A percentile compares a stretch with the other conserved stretches of the same genome.
Conservation (phyloP, 805 yeast genomes). For the Pichia sporocuriosa region DNA sequence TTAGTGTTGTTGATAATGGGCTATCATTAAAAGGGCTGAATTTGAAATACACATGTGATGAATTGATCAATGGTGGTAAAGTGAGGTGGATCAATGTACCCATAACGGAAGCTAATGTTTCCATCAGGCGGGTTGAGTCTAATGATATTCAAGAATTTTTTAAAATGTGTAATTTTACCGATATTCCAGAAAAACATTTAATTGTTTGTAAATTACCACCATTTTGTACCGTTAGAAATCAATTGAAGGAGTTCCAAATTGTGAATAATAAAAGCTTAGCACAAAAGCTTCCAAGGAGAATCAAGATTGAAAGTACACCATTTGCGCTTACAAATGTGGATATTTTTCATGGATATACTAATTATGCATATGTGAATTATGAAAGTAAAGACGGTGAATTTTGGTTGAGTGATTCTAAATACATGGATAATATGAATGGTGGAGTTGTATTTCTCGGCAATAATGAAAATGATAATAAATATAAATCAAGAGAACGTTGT, state of each 20-base stretch:
- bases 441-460: constrained; percentile 22
- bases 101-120: not conserved
- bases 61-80: not conserved
- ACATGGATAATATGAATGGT: constrained; percentile 41
- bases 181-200: not conserved
- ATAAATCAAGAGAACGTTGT: too few species aligned
- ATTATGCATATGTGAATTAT: constrained; percentile 24
- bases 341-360: constrained; percentile 17
- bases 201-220: not conserved
- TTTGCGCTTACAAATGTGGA: constrained; percentile 21
- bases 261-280: constrained; percentile 2
- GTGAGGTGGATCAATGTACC: constrained; percentile 4
- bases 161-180: not conserved
- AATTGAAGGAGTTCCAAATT: constrained; percentile 25
- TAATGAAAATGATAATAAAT: too few species aligned
- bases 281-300: constrained; percentile 5
- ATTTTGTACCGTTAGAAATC: constrained; percentile 30
- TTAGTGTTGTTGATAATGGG: not conserved
- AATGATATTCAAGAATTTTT: constrained; percentile 1
- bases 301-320: constrained; percentile 20
- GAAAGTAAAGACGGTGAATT: constrained; percentile 15
- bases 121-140: not conserved
- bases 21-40: not conserved
- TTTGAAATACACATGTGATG: constrained; percentile 2
- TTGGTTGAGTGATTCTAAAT: constrained; percentile 34